Conservation (phyloP, 108 stramenopile genomes). For the Fragilariopsis cylindrus region DNA sequence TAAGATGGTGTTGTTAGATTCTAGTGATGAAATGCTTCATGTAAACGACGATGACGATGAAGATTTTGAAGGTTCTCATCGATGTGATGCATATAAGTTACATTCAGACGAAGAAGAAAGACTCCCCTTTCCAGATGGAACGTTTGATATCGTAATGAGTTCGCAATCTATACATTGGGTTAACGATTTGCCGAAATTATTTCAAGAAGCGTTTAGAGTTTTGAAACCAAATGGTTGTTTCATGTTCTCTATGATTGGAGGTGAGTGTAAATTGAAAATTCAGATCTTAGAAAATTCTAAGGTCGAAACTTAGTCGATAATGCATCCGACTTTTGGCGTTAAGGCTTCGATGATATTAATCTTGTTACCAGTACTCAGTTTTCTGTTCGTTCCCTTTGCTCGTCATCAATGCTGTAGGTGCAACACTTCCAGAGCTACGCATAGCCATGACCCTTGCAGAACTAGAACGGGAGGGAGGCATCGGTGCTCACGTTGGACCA, state of each 20-base stretch:
- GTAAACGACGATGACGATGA: constrained; percentile 46
- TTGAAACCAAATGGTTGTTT: constrained; percentile 98
- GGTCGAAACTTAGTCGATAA: too few species aligned
- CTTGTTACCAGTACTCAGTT: too few species aligned
- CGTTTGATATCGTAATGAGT: constrained; percentile 94
- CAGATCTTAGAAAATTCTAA: too few species aligned
- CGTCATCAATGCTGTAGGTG: background rate
- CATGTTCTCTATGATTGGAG: constrained; percentile 94
- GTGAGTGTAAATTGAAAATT: constrained; percentile 12
- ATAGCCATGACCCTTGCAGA: constrained; percentile 86
- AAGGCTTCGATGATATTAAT: too few species aligned
- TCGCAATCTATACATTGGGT: constrained; percentile 92
- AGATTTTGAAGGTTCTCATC: constrained; percentile 23
- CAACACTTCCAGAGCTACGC: constrained; percentile 91
- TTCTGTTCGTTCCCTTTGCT: too few species aligned
- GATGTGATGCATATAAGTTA: constrained; percentile 70
- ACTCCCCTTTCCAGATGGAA: constrained; percentile 85
- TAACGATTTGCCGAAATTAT: constrained; percentile 86
- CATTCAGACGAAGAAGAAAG: constrained; percentile 66
- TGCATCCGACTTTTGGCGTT: too few species aligned
- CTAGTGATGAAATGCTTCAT: constrained; percentile 63
- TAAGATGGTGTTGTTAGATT: constrained; percentile 81
- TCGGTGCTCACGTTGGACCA: constrained; percentile 91
- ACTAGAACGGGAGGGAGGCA: constrained; percentile 90
- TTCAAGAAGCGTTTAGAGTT: constrained; percentile 71